Conservation (phyloP, 148 eudicot genomes). For the Suaeda aralocaspica region DNA sequence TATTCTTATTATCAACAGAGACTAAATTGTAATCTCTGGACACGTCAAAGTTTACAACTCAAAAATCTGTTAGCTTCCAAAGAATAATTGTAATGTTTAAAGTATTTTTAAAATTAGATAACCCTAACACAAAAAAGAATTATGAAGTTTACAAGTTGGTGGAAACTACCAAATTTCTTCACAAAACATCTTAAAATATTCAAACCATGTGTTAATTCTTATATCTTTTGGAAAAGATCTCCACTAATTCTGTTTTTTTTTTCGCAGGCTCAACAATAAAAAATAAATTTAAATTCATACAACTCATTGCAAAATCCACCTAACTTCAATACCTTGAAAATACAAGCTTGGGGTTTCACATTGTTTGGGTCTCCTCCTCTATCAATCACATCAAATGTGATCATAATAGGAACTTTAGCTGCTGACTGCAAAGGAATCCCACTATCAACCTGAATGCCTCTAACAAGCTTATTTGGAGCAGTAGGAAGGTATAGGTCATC, state of each 20-base stretch:
- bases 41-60: no score
- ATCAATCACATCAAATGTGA: conserved; percentile 90
- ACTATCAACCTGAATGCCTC: conserved; percentile 91
- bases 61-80: no score
- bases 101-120: no score
- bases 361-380: conserved; percentile 55
- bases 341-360: conserved; percentile 93
- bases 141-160: not conserved
- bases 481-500: conserved; percentile 94
- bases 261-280: not conserved
- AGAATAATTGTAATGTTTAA: no score
- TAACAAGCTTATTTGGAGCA: conserved; percentile 80
- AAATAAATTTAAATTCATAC: not conserved
- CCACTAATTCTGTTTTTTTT: not conserved
- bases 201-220: not conserved
- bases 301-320: not conserved
- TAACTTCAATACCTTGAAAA: conserved; percentile 66
- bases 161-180: not conserved
- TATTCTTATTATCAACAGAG: no score
- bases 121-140: no score
- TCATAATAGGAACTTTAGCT: conserved; percentile 98
- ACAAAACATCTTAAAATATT: not conserved
- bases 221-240: not conserved
- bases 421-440: conserved; percentile 98
- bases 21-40: no score